Base-by-base conservation (phyloP, 305 asterid genomes). In the Fraxinus ornus region DNA sequence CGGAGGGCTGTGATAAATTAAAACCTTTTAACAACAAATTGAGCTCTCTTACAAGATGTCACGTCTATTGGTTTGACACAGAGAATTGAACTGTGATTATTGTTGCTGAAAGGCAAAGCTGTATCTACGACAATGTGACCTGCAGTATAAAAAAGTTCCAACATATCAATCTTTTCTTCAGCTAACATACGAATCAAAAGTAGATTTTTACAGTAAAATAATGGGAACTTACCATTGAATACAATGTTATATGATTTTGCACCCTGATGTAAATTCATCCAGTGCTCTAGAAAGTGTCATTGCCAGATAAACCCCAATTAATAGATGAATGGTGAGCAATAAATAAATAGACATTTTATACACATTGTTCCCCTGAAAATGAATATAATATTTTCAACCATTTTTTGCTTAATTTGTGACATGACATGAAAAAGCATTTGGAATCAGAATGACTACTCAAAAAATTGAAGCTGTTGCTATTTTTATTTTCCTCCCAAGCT, bases 211-310 rank as follows among this genome's bases (percentile, higher is more conserved):
- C 19, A 74, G 37, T 84, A 82, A 64, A 8, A 75, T 9, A 41
- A 44, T 10, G n/a, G 52, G 52, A 44, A 79, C 89, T 75, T 68
- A 90, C 97, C 97, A 86, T 89, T 88, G 81, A 81, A 76, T 73
- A 87, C 76, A 92, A 89, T 83, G 93, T 91, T 82, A 89, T 91
- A 84, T 88, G 97, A 85, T 93, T 90, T 86, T 88, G 95, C 87
- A 92, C 94, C 85, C 90, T 87, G 52, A 90, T 84, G 83, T 85
- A 92, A 84, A 91, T 90, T 97, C 97, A 93, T 81, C 97, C 97
- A 32, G 89, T 86, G 78, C 87, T 92, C 96, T 94, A 93, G 83
- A 93, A 92, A 77, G 85, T 77, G 88, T 79, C 80, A 82, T 87
- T 91, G 2, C 86, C 91, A 52, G 88, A 84, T 82, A 87, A 87